Base-by-base conservation (phyloP, 2,329 filamentous ascomycete species). In the Colletotrichum abscissum region DNA sequence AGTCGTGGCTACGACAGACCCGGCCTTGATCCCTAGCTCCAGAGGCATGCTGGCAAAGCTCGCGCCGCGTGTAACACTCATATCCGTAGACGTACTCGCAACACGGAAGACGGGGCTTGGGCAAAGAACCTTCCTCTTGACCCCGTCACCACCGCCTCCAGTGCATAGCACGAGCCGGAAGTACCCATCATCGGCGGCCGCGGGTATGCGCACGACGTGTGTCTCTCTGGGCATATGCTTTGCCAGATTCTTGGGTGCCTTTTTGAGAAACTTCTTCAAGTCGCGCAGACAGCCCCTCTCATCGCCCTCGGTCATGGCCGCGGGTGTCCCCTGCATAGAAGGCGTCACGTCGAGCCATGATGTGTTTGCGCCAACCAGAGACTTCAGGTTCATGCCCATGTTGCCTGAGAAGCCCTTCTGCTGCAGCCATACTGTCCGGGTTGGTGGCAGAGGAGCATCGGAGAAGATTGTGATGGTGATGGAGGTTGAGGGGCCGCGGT, bases 331-430 rank as follows among this genome's bases (percentile, higher is more conserved):
- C 26, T 84, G 84, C 2, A 85, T 80, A 0, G 83, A 83, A 0
- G 92, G 92, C 0, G 92, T 94, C 2, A 94, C 92, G 71, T 94
- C 88, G 14, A 94, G 83, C 92, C 92, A 94, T 76, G 83, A 86
- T 8, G 86, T 85, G 14, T 86, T 89, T 0, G 88, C 86, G 8
- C 91, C 88, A 46, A 93, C 82, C 1, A 93, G 80, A 0, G 91
- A 88, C 78, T 92, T 92, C 33, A 91, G 82, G 7, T 87, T 86
- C 89, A 94, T 92, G 22, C 92, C 92, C 62, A 91, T 87, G 77
- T 92, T 91, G 5, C 92, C 92, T 0, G 90, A 91, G 82, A 86
- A 93, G 2, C 92, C 92, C 75, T 91, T 92, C 72, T 87, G 87
- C 82, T 94, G 92, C 30, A 94, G 82, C 90, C 91, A 94, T 16